A percentile compares a stretch with the other conserved stretches of the same genome.
Conservation (phyloP, 306 rosid genomes). For the Coriaria nepalensis region DNA sequence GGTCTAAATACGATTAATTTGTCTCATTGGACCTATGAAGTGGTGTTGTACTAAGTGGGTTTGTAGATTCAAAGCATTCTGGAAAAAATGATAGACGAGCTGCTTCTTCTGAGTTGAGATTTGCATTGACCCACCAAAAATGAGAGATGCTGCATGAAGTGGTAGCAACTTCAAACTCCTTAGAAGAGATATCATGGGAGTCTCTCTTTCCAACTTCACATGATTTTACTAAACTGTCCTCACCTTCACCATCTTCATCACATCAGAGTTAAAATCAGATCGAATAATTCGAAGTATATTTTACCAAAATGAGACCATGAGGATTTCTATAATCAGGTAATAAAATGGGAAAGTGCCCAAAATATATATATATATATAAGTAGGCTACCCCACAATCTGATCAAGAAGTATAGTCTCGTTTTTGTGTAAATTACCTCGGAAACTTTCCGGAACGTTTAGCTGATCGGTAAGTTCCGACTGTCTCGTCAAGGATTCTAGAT, state of each 20-base stretch:
- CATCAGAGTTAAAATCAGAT: conserved; percentile 3
- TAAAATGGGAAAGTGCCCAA: not conserved
- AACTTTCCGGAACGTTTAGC: conserved; percentile 9
- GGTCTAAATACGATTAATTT: conserved; percentile 12
- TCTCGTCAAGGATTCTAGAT: not conserved
- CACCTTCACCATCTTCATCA: conserved; percentile 19
- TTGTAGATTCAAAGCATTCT: conserved; percentile 16
- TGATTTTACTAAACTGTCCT: conserved; percentile 4
- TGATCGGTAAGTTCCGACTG: conserved; percentile 14
- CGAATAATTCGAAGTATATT: not conserved
- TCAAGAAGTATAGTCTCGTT: too few species aligned
- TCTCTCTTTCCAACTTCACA: conserved; percentile 13
- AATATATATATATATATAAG: too few species aligned
- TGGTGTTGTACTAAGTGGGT: conserved; percentile 14
- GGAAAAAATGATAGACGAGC: conserved; percentile 26
- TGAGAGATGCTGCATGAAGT: conserved; percentile 14
- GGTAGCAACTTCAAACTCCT: conserved; percentile 4
- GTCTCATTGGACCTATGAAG: conserved; percentile 5
- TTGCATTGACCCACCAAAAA: conserved; percentile 16
- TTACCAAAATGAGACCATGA: too few species aligned
- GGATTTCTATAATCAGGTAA: not conserved
- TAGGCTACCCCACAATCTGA: not conserved
- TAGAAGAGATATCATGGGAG: conserved; percentile 6
- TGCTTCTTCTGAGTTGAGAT: conserved; percentile 16
- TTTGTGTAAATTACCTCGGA: too few species aligned